Evolutionary conservation across 371 early-diverging fungal species (phyloP), one percentile per base, ranked within the genome.

Genomic region (Mortierella sp.): DNA sequence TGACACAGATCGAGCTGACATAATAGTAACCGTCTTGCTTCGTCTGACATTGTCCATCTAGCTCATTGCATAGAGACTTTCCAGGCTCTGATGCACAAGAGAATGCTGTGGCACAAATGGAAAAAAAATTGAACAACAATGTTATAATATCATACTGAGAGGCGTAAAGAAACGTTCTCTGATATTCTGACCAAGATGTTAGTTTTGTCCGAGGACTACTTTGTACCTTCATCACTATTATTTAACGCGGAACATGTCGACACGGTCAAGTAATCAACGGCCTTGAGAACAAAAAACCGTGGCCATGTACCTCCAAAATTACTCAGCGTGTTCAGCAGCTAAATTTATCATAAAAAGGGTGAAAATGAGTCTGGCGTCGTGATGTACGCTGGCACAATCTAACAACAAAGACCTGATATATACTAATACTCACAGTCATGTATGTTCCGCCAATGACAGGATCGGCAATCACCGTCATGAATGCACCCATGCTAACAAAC

Each of bases 251-350:
- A 72, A 54, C 93, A 93, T 0, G 82, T 80, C n/a, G 94, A 88
- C 5, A 85, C 80, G 4, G 96, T 96, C 64, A 94, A 92, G 51
- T 86, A 87, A 81, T 97, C 98, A 12, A 97, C 97, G 2, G 96
- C 91, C 66, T 93, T 87, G 56, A 98, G 85, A 7, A 98, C 91
- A 83, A 97, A 97, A 79, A 90, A 95, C 39, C 91, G 87, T 4
- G 98, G 97, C 97, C 96, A 98, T 0, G 97, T 98, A 24, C 99
- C 99, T 52, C 98, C 99, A 79, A 98, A 92, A 73, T 98, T 98
- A 70, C 91, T 92, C 32, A 56, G 50, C 11, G 51, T 23, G 30
- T 26, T 60, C 56, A 43, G 17, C 15, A 43, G 43, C 43, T 43
- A n/a, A n/a, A 21, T 17, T 21, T 11, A 43, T 15, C 17, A 1